Evolutionary conservation across 192 early-diverging fungal species (phyloP), one percentile per base, ranked within the genome.

Genomic region (Bifiguratus adelaidae): DNA sequence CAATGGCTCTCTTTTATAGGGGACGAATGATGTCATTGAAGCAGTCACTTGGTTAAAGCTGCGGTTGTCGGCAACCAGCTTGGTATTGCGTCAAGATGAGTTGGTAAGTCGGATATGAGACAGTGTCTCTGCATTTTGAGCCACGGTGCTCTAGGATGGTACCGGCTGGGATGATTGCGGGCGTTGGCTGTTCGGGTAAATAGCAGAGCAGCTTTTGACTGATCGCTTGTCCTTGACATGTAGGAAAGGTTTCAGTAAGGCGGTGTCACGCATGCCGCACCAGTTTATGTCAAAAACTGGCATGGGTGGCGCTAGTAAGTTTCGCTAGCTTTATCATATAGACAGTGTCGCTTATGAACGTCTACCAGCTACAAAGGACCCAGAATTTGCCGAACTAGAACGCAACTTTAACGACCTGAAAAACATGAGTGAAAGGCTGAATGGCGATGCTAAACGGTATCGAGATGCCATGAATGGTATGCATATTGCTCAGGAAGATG

Each of bases 161-260:
- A n/a, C n/a, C n/a, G n/a, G n/a, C n/a, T n/a, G n/a, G n/a, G n/a
- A n/a, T n/a, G n/a, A n/a, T n/a, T n/a, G n/a, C n/a, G n/a, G n/a
- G n/a, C n/a, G n/a, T n/a, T n/a, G n/a, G n/a, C n/a, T n/a, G n/a
- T n/a, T n/a, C n/a, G n/a, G n/a, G n/a, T n/a, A n/a, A n/a, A n/a
- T n/a, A n/a, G n/a, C n/a, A n/a, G n/a, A n/a, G n/a, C n/a, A n/a
- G n/a, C n/a, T n/a, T n/a, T n/a, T n/a, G n/a, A n/a, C n/a, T n/a
- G n/a, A n/a, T n/a, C n/a, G n/a, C n/a, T n/a, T n/a, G n/a, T n/a
- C n/a, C n/a, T n/a, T n/a, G n/a, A n/a, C n/a, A n/a, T n/a, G n/a
- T n/a, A n/a, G n/a, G n/a, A n/a, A 83, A 55, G 88, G 88, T 2
- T 78, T 91, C 43, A 62, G 66, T 29, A 91, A 91, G 67, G 86